Percentiles rank a stretch among this genome's conserved stretches.
Conservation (phyloP, 225 moss, liverwort and hornwort species). For the Pleurozium schreberi region DNA sequence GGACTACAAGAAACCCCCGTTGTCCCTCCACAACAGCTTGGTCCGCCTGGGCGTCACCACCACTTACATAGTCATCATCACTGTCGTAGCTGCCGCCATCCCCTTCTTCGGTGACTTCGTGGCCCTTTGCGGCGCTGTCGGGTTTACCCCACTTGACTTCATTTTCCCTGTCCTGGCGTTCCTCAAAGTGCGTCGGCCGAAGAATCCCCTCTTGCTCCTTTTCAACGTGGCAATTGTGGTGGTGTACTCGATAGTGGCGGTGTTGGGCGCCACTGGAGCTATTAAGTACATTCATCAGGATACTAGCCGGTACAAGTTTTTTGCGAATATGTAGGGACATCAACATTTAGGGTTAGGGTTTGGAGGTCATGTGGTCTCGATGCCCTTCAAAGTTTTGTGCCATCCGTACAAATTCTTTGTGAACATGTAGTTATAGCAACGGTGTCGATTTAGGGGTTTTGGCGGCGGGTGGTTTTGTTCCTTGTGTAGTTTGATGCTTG, state of each 20-base stretch:
- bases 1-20: slow-evolving; percentile 11
- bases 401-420: neutral
- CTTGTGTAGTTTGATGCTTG: neutral
- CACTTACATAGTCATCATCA: slow-evolving; percentile 37
- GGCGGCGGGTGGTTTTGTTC: neutral
- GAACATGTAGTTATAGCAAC: neutral
- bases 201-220: neutral
- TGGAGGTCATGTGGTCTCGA: neutral
- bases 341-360: neutral
- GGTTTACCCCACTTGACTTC: slow-evolving; percentile 66
- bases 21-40: slow-evolving; percentile 2
- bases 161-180: slow-evolving; percentile 42
- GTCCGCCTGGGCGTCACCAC: slow-evolving; percentile 28
- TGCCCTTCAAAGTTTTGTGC: neutral
- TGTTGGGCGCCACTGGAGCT: slow-evolving; percentile 36
- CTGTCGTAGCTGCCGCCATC: slow-evolving; percentile 36
- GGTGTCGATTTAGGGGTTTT: neutral
- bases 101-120: slow-evolving; percentile 77
- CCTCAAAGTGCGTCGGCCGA: slow-evolving; percentile 29
- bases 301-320: slow-evolving; percentile 15
- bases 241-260: slow-evolving; percentile 20
- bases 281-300: slow-evolving; percentile 17
- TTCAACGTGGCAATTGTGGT: slow-evolving; percentile 24
- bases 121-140: slow-evolving; percentile 58
- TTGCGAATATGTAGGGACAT: slow-evolving; percentile 3